These are phyloP conservation scores for Solanum bulbocastanum DNA, from an alignment of 257 asterid species.

Conservation along the genomic window DNA sequence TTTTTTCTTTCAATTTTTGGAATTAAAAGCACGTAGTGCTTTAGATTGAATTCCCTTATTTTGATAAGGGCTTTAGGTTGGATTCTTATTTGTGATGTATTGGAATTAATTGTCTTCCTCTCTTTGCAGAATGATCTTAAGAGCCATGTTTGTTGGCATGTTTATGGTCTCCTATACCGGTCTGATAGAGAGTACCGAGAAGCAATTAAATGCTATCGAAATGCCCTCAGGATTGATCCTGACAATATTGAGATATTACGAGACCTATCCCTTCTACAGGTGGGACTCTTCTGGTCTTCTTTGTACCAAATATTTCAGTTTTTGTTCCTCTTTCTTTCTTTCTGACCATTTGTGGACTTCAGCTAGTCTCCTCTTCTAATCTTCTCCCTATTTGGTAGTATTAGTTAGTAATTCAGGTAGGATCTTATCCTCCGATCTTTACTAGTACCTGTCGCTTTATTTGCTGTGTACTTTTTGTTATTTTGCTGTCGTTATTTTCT, in stretches of 20 bases:
- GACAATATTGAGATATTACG: constrained; percentile 96
- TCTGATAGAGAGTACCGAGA: constrained; percentile 98
- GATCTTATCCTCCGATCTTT: neutral
- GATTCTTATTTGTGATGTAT: neutral
- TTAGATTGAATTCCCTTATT: neutral
- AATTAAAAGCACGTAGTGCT: neutral
- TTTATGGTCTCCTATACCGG: constrained; percentile 90
- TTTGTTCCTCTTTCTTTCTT: neutral
- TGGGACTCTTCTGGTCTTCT: constrained; percentile 4
- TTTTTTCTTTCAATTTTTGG: neutral
- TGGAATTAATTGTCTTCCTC: constrained; percentile 11
- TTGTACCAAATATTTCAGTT: neutral
- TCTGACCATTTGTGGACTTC: neutral
- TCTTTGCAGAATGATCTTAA: constrained; percentile 93
- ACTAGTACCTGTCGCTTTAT: neutral
- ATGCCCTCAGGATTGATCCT: constrained; percentile 93
- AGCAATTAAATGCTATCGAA: constrained; percentile 95
- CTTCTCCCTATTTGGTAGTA: neutral
- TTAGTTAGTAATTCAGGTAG: neutral
- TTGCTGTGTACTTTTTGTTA: neutral
- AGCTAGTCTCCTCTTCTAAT: neutral
- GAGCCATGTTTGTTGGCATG: constrained; percentile 99
- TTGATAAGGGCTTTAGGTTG: neutral
- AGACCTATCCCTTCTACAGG: constrained; percentile 98
- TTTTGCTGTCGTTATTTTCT: neutral